Evolutionary conservation across 1,284 basidiomycete species (phyloP).

Genomic region (Ustilago vetiveriae): DNA sequence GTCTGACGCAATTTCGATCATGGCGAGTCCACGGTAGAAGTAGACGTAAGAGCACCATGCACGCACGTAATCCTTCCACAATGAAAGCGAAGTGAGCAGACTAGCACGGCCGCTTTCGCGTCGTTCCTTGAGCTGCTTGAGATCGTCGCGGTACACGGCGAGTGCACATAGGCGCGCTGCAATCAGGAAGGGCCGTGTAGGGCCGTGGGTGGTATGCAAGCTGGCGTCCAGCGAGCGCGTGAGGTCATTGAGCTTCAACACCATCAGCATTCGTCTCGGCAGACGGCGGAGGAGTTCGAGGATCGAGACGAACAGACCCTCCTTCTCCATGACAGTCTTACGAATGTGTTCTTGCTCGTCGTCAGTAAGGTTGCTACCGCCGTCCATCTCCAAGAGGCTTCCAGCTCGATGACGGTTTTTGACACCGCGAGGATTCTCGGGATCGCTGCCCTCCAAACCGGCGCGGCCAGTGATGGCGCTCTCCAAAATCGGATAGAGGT

Average conservation of each 20-base stretch:
- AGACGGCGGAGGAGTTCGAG: constrained; percentile 61
- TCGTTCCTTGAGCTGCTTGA: constrained; percentile 67
- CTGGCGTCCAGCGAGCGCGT: constrained; percentile 72
- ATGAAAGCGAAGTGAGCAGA: constrained; percentile 22
- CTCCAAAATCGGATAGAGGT: constrained; percentile 66
- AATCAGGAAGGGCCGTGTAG: constrained; percentile 76
- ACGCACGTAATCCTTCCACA: constrained; percentile 71
- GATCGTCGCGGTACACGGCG: constrained; percentile 84
- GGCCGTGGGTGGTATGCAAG: constrained; percentile 71
- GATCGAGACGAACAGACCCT: constrained; percentile 62
- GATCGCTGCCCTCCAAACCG: constrained; percentile 65
- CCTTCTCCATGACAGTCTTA: constrained; percentile 66
- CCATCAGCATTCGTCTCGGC: constrained; percentile 66
- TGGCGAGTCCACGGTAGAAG: constrained; percentile 61
- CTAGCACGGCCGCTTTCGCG: constrained; percentile 29
- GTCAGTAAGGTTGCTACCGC: constrained; percentile 46
- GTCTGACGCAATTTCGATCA: constrained; percentile 61
- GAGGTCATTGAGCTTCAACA: constrained; percentile 66
- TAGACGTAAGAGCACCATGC: constrained; percentile 58
- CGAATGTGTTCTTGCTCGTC: constrained; percentile 67
- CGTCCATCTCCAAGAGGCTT: constrained; percentile 60
- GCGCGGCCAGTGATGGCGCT: constrained; percentile 65
- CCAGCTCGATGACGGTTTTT: constrained; percentile 53
- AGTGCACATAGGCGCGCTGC: constrained; percentile 87
- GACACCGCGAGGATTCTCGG: constrained; percentile 60